Percentiles rank a stretch among this genome's conserved stretches.
phyloP scores from a whole-genome alignment of 768 basidiomycete genomes.

The Xerocomellus dryophilus region DNA sequence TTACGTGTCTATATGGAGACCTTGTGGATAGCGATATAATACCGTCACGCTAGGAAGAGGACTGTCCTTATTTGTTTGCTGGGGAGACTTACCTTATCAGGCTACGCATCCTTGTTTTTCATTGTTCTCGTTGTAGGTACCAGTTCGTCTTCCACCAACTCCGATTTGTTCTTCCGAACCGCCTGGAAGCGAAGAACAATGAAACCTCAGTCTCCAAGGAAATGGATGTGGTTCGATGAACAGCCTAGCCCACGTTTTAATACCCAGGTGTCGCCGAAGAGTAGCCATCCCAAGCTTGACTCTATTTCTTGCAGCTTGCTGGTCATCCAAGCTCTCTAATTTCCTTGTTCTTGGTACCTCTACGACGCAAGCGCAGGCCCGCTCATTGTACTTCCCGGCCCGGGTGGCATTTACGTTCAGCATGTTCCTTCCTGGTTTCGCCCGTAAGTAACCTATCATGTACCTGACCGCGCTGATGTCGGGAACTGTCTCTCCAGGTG shows the following conservation, averaged over 20 bases:
- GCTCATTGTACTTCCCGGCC: conserved; percentile 5
- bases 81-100: conserved; percentile 16
- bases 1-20: conserved; percentile 7
- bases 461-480: background rate
- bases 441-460: conserved; percentile 19
- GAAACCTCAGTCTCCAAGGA: conserved; percentile 23
- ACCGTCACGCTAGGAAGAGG: background rate
- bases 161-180: background rate
- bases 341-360: background rate
- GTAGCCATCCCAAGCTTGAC: too few species aligned
- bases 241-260: background rate
- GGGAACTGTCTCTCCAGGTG: conserved; percentile 26
- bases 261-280: background rate
- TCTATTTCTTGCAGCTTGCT: conserved; percentile 25
- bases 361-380: conserved; percentile 20
- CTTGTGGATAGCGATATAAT: conserved; percentile 1
- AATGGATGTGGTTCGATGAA: conserved; percentile 4
- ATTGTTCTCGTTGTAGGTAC: conserved; percentile 22
- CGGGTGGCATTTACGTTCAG: conserved; percentile 1
- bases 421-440: conserved; percentile 29
- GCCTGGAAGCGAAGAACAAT: conserved; percentile 24
- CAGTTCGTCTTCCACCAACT: conserved; percentile 5
- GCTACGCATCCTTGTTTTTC: conserved; percentile 13
- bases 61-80: conserved; percentile 12
- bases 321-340: conserved; percentile 21